Percentiles rank a stretch among this genome's conserved stretches.
phyloP scores from a whole-genome alignment of 176 grass and related monocot genomes.

The Oryza meyeriana region DNA sequence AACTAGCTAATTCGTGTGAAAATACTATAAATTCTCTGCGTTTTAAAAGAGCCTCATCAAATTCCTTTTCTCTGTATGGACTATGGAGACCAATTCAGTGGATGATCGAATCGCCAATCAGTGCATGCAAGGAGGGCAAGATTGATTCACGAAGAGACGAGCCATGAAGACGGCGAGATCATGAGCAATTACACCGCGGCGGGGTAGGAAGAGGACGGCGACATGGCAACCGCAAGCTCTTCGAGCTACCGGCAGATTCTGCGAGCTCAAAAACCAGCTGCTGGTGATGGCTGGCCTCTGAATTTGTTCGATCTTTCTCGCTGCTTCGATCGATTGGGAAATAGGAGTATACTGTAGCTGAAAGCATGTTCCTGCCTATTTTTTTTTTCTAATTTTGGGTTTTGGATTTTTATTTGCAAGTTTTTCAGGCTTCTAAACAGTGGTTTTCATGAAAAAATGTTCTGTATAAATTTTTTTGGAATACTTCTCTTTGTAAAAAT shows the following conservation, averaged over 20 bases:
- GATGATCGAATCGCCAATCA: neutral
- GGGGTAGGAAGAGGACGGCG: constrained; percentile 1
- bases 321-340: neutral
- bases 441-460: too few relatives aligned
- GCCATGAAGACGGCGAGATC: neutral
- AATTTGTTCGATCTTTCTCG: neutral
- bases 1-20: neutral
- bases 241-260: neutral
- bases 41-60: too few relatives aligned
- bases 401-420: too few relatives aligned
- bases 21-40: neutral
- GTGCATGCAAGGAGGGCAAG: neutral
- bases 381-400: too few relatives aligned
- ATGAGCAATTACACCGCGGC: neutral
- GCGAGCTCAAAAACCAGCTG: neutral
- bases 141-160: neutral
- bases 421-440: too few relatives aligned
- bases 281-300: neutral
- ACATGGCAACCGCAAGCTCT: neutral
- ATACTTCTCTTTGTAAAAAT: too few relatives aligned
- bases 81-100: too few relatives aligned
- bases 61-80: too few relatives aligned
- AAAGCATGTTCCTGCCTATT: too few relatives aligned
- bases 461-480: too few relatives aligned
- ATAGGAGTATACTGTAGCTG: too few relatives aligned